A percentile compares a stretch with the other conserved stretches of the same genome.
These are phyloP conservation scores for Backusella mclennaniae DNA, from an alignment of 192 early-diverging fungal genomes.

Conservation along the genomic window DNA sequence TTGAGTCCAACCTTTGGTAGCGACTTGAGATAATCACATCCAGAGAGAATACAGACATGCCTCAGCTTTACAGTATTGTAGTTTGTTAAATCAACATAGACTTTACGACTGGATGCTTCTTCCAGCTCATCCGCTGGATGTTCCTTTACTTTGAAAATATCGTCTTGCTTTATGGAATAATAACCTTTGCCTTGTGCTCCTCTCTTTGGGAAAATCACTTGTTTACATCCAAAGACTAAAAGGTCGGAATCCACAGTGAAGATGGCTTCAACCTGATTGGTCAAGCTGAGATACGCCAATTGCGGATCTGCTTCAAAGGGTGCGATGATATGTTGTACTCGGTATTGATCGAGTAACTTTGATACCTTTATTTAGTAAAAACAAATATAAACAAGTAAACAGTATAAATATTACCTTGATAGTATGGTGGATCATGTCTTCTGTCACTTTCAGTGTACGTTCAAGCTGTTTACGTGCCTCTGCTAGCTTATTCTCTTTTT, in stretches of 20 bases:
- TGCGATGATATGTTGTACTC: slow-evolving; percentile 82
- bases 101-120: not conserved
- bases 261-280: slow-evolving; percentile 72
- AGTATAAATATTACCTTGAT: not conserved
- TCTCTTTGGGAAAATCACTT: slow-evolving; percentile 79
- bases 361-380: not conserved
- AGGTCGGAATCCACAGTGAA: slow-evolving; percentile 97
- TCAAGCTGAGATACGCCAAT: slow-evolving; percentile 76
- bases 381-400: not conserved
- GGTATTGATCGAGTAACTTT: slow-evolving; percentile 55
- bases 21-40: slow-evolving; percentile 93
- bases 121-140: slow-evolving; percentile 17
- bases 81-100: slow-evolving; percentile 14
- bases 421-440: not conserved
- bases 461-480: slow-evolving; percentile 1
- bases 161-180: slow-evolving; percentile 57
- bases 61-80: slow-evolving; percentile 67
- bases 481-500: not conserved
- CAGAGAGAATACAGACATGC: slow-evolving; percentile 91
- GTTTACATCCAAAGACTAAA: slow-evolving; percentile 85
- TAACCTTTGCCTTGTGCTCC: slow-evolving; percentile 68
- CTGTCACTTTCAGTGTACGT: not conserved
- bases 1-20: slow-evolving; percentile 86
- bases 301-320: slow-evolving; percentile 99
- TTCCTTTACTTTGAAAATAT: slow-evolving; percentile 52